Conservation (phyloP, 2,329 filamentous ascomycete species). For the Colletotrichum eleusines region DNA sequence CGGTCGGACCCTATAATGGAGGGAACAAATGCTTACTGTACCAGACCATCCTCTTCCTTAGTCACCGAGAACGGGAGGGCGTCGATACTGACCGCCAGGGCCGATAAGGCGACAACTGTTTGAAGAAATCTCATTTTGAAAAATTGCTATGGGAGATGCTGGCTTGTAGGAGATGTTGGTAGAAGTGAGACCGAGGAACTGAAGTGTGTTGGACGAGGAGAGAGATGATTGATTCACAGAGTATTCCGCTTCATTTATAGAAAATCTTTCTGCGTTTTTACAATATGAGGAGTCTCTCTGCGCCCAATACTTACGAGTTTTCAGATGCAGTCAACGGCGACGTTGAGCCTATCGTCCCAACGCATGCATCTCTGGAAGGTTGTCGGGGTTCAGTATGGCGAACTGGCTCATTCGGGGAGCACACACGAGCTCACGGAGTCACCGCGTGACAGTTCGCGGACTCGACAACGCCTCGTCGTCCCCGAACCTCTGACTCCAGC, state of each 20-base stretch:
- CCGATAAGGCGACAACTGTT: slow-evolving; percentile 28
- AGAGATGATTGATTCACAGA: background rate
- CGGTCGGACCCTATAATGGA: fast-evolving
- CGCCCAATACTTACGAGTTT: background rate
- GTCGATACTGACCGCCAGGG: slow-evolving; percentile 39
- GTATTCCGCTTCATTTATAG: slow-evolving; percentile 21
- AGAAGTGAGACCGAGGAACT: background rate
- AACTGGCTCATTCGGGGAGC: background rate
- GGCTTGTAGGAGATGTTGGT: background rate
- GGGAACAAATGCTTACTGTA: slow-evolving; percentile 8
- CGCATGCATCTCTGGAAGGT: background rate
- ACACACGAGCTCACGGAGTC: slow-evolving; percentile 6
- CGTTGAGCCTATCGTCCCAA: slow-evolving; percentile 18
- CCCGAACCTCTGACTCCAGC: slow-evolving; percentile 13
- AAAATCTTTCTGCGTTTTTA: background rate
- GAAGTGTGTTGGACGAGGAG: slow-evolving; percentile 10
- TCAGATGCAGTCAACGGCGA: slow-evolving; percentile 1
- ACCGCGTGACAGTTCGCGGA: slow-evolving; percentile 9
- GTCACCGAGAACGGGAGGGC: slow-evolving; percentile 34
- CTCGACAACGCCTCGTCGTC: background rate
- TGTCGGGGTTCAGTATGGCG: slow-evolving; percentile 21
- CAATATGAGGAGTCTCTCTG: background rate
- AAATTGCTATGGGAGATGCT: background rate
- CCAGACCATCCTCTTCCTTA: slow-evolving; percentile 17
- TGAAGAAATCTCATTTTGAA: slow-evolving; percentile 35